phyloP scores from a whole-genome alignment of 2,329 filamentous ascomycete species.

The Amylocarpus encephaloides region DNA sequence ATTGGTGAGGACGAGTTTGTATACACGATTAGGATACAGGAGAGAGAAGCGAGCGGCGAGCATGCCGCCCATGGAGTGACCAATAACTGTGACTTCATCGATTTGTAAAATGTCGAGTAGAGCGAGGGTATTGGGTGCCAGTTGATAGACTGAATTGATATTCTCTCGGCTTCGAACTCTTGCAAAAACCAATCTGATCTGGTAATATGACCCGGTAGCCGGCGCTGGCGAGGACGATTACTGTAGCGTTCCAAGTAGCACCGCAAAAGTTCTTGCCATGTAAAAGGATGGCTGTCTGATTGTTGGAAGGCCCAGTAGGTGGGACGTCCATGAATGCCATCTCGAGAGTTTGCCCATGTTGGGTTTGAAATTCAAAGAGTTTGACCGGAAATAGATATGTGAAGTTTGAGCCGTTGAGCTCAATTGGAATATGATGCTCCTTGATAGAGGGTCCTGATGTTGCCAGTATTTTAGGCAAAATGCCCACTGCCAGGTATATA shows the following conservation, averaged over 20 bases:
- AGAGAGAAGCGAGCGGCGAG: constrained; percentile 45
- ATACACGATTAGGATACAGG: constrained; percentile 40
- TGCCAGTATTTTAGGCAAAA: too few species aligned
- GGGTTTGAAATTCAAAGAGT: constrained; percentile 42
- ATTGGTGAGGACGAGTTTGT: constrained; percentile 43
- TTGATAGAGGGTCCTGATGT: too few species aligned
- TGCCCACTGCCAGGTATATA: too few species aligned
- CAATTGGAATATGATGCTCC: too few species aligned
- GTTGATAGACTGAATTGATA: constrained; percentile 50
- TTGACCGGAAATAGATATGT: constrained; percentile 47
- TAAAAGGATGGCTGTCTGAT: constrained; percentile 39
- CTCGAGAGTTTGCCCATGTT: constrained; percentile 38
- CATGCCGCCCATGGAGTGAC: constrained; percentile 52
- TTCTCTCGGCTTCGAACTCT: constrained; percentile 43
- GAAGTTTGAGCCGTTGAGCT: constrained; percentile 26
- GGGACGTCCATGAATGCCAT: constrained; percentile 48
- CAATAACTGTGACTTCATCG: constrained; percentile 41
- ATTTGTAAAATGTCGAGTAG: constrained; percentile 41
- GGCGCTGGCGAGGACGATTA: constrained; percentile 34
- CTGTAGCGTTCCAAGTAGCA: constrained; percentile 45
- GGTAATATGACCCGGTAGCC: constrained; percentile 48
- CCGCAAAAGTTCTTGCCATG: constrained; percentile 53
- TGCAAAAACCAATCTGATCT: constrained; percentile 53
- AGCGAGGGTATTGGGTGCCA: constrained; percentile 44
- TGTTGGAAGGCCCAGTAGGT: constrained; percentile 31